Conservation (phyloP, 2,329 filamentous ascomycete species). For the Bimuria novae-zelandiae region DNA sequence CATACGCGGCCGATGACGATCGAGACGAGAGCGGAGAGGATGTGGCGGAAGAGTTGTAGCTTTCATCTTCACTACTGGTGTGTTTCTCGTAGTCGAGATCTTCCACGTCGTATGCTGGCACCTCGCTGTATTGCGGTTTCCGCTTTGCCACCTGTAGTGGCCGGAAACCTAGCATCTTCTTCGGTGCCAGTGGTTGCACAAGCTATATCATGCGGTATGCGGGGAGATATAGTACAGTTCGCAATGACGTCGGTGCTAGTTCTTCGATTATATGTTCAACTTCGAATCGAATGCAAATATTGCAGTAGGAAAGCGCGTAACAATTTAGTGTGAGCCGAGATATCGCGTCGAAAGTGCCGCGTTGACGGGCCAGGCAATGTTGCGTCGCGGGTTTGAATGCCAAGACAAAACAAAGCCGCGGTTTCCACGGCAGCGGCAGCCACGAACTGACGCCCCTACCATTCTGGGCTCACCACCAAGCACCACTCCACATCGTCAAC, state of each 20-base stretch:
- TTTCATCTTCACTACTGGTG: conserved; percentile 41
- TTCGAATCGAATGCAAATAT: not conserved
- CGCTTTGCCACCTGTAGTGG: conserved; percentile 45
- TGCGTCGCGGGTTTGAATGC: not conserved
- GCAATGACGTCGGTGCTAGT: conserved; percentile 1
- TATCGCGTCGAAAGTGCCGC: not conserved
- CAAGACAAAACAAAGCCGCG: conserved; percentile 1
- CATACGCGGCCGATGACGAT: conserved; percentile 41
- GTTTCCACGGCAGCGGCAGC: conserved; percentile 6
- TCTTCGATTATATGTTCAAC: not conserved
- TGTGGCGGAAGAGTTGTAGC: conserved; percentile 46
- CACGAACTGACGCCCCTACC: not conserved
- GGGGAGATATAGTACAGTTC: not conserved
- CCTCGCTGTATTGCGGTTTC: conserved; percentile 40
- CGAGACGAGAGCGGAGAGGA: conserved; percentile 60
- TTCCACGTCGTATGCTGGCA: conserved; percentile 36
- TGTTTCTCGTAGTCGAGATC: conserved; percentile 47
- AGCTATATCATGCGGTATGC: conserved; percentile 13
- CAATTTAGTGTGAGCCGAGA: not conserved
- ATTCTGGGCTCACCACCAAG: not conserved
- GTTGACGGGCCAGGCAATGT: not conserved
- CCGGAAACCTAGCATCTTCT: conserved; percentile 43
- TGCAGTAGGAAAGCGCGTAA: not conserved
- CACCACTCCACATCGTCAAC: not conserved
- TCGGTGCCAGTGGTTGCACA: not conserved